These are phyloP conservation scores for Erythrobasidium hasegawianum DNA, from an alignment of 1,284 basidiomycete species.

Conservation along the genomic window DNA sequence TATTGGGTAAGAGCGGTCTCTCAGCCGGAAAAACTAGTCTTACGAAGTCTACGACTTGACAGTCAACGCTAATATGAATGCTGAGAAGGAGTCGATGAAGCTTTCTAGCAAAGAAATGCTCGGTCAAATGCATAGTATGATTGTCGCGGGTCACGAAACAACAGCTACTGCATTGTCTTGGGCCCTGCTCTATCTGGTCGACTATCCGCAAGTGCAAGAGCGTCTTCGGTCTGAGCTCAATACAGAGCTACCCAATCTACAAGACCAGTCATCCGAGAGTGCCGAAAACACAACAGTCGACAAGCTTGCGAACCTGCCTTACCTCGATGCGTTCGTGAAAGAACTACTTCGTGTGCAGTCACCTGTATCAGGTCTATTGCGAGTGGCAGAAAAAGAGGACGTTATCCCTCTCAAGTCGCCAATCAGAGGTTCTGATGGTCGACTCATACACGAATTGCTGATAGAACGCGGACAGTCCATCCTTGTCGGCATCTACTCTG, in stretches of 20 bases:
- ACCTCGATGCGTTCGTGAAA: conserved; percentile 74
- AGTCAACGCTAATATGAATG: too few species aligned
- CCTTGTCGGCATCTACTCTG: conserved; percentile 60
- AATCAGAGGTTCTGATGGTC: conserved; percentile 51
- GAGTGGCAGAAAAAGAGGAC: conserved; percentile 70
- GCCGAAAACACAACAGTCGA: neutral
- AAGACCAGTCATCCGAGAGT: neutral
- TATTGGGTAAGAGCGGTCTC: too few species aligned
- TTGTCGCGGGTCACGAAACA: conserved; percentile 65
- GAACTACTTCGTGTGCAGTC: conserved; percentile 66
- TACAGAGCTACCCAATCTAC: neutral
- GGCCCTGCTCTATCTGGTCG: conserved; percentile 7
- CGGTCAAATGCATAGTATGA: conserved; percentile 66
- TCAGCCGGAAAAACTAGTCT: too few species aligned
- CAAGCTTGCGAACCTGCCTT: conserved; percentile 43
- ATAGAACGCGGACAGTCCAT: conserved; percentile 60
- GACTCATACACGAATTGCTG: conserved; percentile 48
- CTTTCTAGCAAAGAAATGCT: too few species aligned
- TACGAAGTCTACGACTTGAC: too few species aligned
- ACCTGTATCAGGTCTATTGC: conserved; percentile 60
- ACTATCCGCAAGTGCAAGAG: conserved; percentile 12
- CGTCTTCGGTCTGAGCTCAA: conserved; percentile 7
- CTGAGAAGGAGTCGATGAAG: too few species aligned
- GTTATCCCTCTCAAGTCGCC: conserved; percentile 67
- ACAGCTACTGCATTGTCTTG: conserved; percentile 47